Evolutionary conservation across 2,329 filamentous ascomycete species (phyloP), one percentile per base, ranked within the genome.

Genomic region (Waltergamsia citrina): DNA sequence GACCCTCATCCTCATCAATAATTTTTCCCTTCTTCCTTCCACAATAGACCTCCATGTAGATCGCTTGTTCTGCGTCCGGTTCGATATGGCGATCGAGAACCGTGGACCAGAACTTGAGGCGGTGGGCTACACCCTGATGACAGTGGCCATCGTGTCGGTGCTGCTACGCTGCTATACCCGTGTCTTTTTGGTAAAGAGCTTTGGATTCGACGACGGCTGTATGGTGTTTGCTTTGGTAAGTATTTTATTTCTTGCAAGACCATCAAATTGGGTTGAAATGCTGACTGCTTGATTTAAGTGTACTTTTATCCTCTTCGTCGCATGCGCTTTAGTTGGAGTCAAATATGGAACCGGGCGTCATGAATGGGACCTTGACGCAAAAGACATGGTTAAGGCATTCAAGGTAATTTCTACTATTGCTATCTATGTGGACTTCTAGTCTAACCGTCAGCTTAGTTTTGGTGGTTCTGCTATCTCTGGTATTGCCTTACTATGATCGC

Each of bases 291-390:
- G 17, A 9, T 8, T 7, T 1, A 15, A 60, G 56, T 39, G 42
- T 7, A 52, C 47, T n/a, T 65, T 63, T 37, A 36, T 50, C n/a
- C 38, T 53, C 5, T 65, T 56, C 40, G 45, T 48, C 29, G 42
- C 43, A n/a, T 54, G 44, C 26, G 51, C 57, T 1, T 46, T 58
- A 3, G 24, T 48, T 1, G 61, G 62, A 15, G 46, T 65, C 17
- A 38, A 51, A 9, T 50, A 61, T 40, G 62, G 62, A 14, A 66
- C 62, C 1, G 62, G 62, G 4, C 49, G 54, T 4, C 59, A 63
- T 39, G 45, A 44, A 16, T 24, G 14, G 3, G 54, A 63, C 17
- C 44, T 65, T 6, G 31, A 39, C 3, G 7, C 33, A 1, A 34
- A 42, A 2, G 38, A 57, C 15, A 46, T 49, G 11, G 16, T 45